phyloP scores from a whole-genome alignment of 1,284 basidiomycete genomes.

The Trichosporon ovoides region DNA sequence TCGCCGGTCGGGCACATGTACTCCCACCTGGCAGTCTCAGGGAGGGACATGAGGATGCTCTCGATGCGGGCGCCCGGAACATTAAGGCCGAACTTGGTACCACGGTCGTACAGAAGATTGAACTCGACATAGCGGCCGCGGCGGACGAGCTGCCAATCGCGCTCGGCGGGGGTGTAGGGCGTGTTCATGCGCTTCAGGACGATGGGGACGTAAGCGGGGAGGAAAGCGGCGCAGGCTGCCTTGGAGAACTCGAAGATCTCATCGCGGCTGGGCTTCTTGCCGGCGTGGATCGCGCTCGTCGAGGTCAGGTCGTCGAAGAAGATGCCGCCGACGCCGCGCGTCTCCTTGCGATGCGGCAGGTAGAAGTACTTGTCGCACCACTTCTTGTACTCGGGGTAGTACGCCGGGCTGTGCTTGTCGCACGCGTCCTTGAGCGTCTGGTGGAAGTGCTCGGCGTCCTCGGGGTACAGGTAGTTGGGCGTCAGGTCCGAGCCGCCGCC shows the following conservation, averaged over 20 bases:
- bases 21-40: conserved; percentile 88
- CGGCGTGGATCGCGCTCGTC: conserved; percentile 35
- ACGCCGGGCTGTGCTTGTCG: conserved; percentile 62
- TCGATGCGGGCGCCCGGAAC: conserved; percentile 88
- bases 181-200: conserved; percentile 57
- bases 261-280: conserved; percentile 50
- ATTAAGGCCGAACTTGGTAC: conserved; percentile 70
- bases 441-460: conserved; percentile 87
- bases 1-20: conserved; percentile 77
- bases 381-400: conserved; percentile 79
- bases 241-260: conserved; percentile 68
- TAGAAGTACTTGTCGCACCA: conserved; percentile 99
- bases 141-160: conserved; percentile 84
- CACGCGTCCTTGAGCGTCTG: conserved; percentile 69
- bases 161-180: conserved; percentile 59
- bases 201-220: conserved; percentile 85
- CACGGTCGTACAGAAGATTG: conserved; percentile 77
- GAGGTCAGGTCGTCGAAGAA: conserved; percentile 85
- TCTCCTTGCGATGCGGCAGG: conserved; percentile 85
- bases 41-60: conserved; percentile 85
- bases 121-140: conserved; percentile 91
- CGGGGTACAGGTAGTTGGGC: conserved; percentile 83
- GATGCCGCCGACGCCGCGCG: conserved; percentile 86
- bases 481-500: conserved; percentile 96
- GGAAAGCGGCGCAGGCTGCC: conserved; percentile 66